Evolutionary conservation across 176 grass and related monocot genomes (phyloP), one percentile per base, ranked within the genome.

Genomic region (Metroxylon sagu): DNA sequence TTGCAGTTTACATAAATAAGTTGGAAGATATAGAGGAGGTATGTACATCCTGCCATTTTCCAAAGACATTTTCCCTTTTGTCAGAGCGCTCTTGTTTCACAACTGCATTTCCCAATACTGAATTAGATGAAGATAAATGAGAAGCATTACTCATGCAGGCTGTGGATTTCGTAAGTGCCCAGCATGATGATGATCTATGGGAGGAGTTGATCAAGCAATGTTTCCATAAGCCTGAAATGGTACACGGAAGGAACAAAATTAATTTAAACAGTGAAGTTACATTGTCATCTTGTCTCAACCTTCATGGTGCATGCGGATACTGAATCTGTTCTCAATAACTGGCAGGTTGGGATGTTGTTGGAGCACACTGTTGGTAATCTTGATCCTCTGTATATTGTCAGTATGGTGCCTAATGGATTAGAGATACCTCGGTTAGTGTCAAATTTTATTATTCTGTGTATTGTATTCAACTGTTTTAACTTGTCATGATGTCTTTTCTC

Each of bases 281-380:
- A 43, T 43, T 43, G 12, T 43, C 35, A 12, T 43, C 35, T 43
- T 12, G 35, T 43, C 35, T 43, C 35, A 43, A 43, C 35, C 35
- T 14, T 7, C 35, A 43, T 43, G 8, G 35, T 43, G 35, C 35
- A 43, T 43, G 8, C 10, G 35, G 35, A 43, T 43, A 14, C 21
- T 23, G 21, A 23, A 43, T 43, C 5, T 61, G 25, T 19, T 53
- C 61, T 53, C n/a, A 51, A 21, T 26, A 56, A 68, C 80, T 74
- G 65, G 53, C 87, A 98, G 93, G 88, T 98, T 19, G 93, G 93
- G 64, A 98, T 85, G 84, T 66, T 98, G 53, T 76, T 98, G 84
- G 93, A 98, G 76, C 93, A 98, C 76, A 98, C 93, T 23, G 87
- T 98, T 64, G 93, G 93, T 67, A 87, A 98, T 85, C 82, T 98